Evolutionary conservation across 2,329 filamentous ascomycete genomes (phyloP), one percentile per base, ranked within the genome.

Genomic region (Epichloe glyceriae): DNA sequence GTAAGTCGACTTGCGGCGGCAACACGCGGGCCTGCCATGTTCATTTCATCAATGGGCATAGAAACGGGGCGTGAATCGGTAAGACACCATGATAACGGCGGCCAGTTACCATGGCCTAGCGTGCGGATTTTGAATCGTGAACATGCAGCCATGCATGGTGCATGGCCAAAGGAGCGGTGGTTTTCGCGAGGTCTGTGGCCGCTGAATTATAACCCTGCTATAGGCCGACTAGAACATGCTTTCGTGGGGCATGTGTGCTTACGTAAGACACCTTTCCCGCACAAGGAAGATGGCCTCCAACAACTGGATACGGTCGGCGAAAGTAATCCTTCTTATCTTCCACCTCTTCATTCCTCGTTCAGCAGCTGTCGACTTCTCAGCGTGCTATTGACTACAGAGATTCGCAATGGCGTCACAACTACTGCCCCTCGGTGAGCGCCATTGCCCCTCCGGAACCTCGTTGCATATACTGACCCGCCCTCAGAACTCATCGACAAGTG

Each of bases 401-500:
- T 53, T 22, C 59, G 65, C 57, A 51, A 86, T 88, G 84, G 78
- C 85, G 43, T 85, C 85, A 52, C 84, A 87, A 69, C 76, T 88
- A 51, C 75, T 88, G 50, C 85, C 84, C 50, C 71, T 87, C 59
- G 83, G 83, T 86, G 67, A 60, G 69, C 20, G 34, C 46, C 34
- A 43, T 20, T 43, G 35, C 39, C 35, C 26, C 44, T 42, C 26
- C 38, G 2, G 40, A 49, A 40, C 41, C 35, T 43, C 38, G n/a
- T 46, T 22, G 42, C 19, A n/a, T 34, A 46, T 37, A 11, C 38
- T 53, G 20, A 52, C 47, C 6, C 14, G 26, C 43, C 30, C 10
- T 17, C 63, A 95, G 93, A 98, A 71, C 82, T 98, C 65, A 97
- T 98, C 69, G 93, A 98, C 75, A 96, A 96, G 71, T 98, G 93